Conservation (phyloP, 768 basidiomycete species). For the Strobilomyces confusus region DNA sequence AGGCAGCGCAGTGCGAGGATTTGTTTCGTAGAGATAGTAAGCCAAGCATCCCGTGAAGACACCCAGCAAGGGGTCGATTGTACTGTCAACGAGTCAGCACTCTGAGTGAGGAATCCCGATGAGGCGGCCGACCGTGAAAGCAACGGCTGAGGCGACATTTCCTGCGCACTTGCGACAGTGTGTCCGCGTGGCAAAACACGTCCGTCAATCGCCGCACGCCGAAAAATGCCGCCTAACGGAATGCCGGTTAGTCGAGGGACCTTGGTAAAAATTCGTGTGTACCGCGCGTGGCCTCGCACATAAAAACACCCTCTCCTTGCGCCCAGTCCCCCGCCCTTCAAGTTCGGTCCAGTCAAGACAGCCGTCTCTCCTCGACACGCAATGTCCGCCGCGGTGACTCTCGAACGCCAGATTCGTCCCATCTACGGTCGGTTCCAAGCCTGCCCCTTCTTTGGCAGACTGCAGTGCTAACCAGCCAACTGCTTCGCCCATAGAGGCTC, state of each 20-base stretch:
- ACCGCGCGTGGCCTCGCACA: slow-evolving; percentile 2
- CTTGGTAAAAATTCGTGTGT: slow-evolving; percentile 26
- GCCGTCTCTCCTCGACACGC: slow-evolving; percentile 1
- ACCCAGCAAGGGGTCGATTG: slow-evolving; percentile 69
- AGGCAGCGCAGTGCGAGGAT: slow-evolving; percentile 67
- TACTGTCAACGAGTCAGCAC: slow-evolving; percentile 35
- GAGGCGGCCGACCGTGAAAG: slow-evolving; percentile 29
- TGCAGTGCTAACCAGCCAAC: slow-evolving; percentile 1
- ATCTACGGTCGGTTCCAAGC: slow-evolving; percentile 62
- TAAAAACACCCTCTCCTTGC: slow-evolving; percentile 1
- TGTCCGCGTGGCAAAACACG: background rate
- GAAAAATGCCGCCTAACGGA: slow-evolving; percentile 26
- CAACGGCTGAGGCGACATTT: slow-evolving; percentile 42
- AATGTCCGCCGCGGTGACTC: slow-evolving; percentile 51
- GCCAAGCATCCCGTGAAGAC: slow-evolving; percentile 76
- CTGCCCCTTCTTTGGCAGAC: background rate
- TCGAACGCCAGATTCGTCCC: slow-evolving; percentile 81
- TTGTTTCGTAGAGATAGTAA: slow-evolving; percentile 74
- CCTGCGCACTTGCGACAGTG: background rate
- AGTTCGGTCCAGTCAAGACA: slow-evolving; percentile 1
- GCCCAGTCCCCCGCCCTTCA: slow-evolving; percentile 1
- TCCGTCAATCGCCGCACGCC: slow-evolving; percentile 16
- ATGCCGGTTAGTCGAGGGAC: slow-evolving; percentile 20
- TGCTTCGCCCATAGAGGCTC: slow-evolving; percentile 53
- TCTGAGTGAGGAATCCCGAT: background rate